Base-by-base conservation (phyloP, 805 yeast species). In the Lipomyces sp. region DNA sequence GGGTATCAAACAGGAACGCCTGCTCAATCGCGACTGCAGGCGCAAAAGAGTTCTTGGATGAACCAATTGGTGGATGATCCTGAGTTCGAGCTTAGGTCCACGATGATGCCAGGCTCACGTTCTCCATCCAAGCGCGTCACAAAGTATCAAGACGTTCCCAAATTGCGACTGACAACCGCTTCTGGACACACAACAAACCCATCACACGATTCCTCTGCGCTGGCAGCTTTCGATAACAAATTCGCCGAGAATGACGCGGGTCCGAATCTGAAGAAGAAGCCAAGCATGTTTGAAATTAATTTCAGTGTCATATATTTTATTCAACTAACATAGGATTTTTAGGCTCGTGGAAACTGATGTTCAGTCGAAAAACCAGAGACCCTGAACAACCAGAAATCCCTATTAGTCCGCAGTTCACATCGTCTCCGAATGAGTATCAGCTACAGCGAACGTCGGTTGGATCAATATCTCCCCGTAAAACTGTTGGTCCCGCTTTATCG, bases 151-250 rank as follows among this genome's bases (percentile, higher is more conserved):
- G 51, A 11, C 5, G 51, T 32, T 6, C 70, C 70, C 3, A 55
- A 53, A 15, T 29, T 67, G 42, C 13, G 64, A 45, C 53, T 67
- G 37, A 67, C 69, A 2, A 67, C 70, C 10, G 61, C 66, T 2
- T 67, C 70, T 7, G 70, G 70, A 3, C 64, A 60, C 34, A 65
- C 69, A 34, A 65, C 64, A 5, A 56, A 37, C 45, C 67, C 66
- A 24, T 67, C 69, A 7, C 65, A 58, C 34, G 70, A 67, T 29
- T 51, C 70, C 24, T 48, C 60, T 39, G 54, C 33, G 29, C 18
- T 29, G 30, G 34, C n/a, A 6, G 54, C n/a, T 8, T 29, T 32
- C 34, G 34, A 6, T 6, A 24, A 24, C 54, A 18, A 4, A 51
- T 29, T 8, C 29, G 54, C 48, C 48, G n/a, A 58, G 4, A 7